These are phyloP conservation scores for Dendrobium chrysotoxum DNA, from an alignment of 106 monocot genomes.

Conservation along the genomic window DNA sequence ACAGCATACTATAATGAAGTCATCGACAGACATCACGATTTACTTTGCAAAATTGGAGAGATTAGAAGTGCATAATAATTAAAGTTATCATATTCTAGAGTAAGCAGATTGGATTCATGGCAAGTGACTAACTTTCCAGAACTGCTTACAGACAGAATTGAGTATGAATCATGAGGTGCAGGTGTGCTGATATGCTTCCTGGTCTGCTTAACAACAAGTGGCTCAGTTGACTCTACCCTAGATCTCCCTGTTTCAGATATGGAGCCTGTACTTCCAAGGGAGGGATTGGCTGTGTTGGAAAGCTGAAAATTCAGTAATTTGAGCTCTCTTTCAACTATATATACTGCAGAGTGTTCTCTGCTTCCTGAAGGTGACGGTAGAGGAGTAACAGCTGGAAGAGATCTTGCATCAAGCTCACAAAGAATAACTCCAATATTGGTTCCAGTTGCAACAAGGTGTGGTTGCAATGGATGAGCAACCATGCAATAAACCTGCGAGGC, in stretches of 20 bases:
- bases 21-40: not conserved
- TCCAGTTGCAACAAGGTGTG: slow-evolving; percentile 96
- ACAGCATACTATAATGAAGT: not conserved
- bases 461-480: slow-evolving; percentile 98
- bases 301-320: slow-evolving; percentile 92
- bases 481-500: slow-evolving; percentile 85
- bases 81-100: not conserved
- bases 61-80: not conserved
- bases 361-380: slow-evolving; percentile 73
- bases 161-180: slow-evolving; percentile 98
- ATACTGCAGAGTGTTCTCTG: slow-evolving; percentile 91
- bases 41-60: not conserved
- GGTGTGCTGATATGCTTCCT: slow-evolving; percentile 98
- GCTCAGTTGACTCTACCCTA: slow-evolving; percentile 51
- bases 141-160: slow-evolving; percentile 91
- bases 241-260: slow-evolving; percentile 58
- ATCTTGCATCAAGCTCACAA: slow-evolving; percentile 92
- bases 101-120: slow-evolving; percentile 1
- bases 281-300: slow-evolving; percentile 66
- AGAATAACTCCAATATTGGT: slow-evolving; percentile 95
- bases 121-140: slow-evolving; percentile 87
- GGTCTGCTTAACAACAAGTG: slow-evolving; percentile 72
- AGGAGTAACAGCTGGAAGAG: slow-evolving; percentile 85
- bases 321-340: slow-evolving; percentile 96
- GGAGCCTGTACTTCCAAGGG: slow-evolving; percentile 53